These are phyloP conservation scores for Xylariaceae sp. DNA, from an alignment of 2,329 filamentous ascomycete genomes.

Conservation along the genomic window DNA sequence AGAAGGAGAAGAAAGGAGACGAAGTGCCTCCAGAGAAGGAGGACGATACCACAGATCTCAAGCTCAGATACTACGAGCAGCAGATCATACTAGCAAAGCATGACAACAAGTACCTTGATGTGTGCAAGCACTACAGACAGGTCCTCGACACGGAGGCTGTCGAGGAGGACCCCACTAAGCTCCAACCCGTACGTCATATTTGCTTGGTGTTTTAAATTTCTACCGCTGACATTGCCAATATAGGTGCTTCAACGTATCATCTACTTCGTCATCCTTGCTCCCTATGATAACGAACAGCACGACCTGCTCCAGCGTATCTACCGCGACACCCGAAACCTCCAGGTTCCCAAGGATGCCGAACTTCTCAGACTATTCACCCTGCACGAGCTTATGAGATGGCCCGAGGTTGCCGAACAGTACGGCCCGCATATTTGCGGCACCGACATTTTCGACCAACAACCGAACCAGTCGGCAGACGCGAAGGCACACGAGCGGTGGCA, in stretches of 20 bases:
- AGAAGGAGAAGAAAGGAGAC: conserved; percentile 72
- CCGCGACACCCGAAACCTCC: conserved; percentile 73
- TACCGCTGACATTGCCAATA: conserved; percentile 16
- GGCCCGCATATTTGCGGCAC: conserved; percentile 81
- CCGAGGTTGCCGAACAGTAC: conserved; percentile 82
- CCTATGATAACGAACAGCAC: conserved; percentile 97
- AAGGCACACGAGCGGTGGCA: conserved; percentile 86
- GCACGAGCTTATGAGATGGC: conserved; percentile 97
- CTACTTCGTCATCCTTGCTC: conserved; percentile 94
- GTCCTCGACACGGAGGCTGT: conserved; percentile 95
- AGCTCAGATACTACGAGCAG: conserved; percentile 94
- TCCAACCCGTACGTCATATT: conserved; percentile 66
- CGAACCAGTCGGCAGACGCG: conserved; percentile 62
- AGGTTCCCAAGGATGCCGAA: conserved; percentile 73
- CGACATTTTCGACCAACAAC: conserved; percentile 75
- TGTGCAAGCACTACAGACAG: conserved; percentile 96
- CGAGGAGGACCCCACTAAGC: conserved; percentile 79
- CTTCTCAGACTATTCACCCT: conserved; percentile 93
- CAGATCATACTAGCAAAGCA: conserved; percentile 95
- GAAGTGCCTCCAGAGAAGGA: conserved; percentile 72
- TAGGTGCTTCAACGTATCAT: conserved; percentile 90
- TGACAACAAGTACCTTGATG: conserved; percentile 94
- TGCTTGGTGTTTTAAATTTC: not conserved
- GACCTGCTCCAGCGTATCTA: conserved; percentile 92
- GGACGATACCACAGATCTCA: conserved; percentile 93